Conservation (phyloP, 2,329 filamentous ascomycete species). For the Aureobasidium sp. region DNA sequence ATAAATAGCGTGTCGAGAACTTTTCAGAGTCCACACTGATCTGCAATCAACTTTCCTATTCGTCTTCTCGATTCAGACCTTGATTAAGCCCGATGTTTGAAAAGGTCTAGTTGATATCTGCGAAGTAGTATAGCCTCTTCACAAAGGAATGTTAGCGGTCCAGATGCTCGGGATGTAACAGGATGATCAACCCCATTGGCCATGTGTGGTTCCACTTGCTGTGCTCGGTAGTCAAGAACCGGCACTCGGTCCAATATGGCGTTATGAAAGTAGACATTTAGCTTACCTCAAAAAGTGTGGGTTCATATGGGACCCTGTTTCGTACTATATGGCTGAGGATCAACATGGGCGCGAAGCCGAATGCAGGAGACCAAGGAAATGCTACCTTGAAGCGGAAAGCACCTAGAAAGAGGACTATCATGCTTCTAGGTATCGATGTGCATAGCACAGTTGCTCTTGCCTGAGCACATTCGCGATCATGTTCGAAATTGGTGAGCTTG, state of each 20-base stretch:
- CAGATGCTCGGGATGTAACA: constrained; percentile 9
- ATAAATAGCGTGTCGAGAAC: background rate
- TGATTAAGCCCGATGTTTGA: background rate
- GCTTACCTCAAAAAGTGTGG: background rate
- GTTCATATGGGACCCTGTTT: background rate
- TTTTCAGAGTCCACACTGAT: background rate
- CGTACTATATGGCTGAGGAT: background rate
- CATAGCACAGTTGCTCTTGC: too few species aligned
- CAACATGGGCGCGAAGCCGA: background rate
- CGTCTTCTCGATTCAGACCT: background rate
- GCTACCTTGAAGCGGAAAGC: background rate
- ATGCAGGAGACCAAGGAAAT: background rate
- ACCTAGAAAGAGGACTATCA: too few species aligned
- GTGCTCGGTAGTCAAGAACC: background rate
- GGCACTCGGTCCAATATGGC: constrained; percentile 12
- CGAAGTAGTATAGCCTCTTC: constrained; percentile 2
- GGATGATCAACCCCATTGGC: background rate
- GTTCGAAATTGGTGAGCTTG: too few species aligned
- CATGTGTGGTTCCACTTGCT: constrained; percentile 1
- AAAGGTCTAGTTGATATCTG: background rate
- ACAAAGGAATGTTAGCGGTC: background rate
- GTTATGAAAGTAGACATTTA: background rate
- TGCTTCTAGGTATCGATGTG: too few species aligned
- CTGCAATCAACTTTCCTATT: background rate
- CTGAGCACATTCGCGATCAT: too few species aligned